Percentiles rank a stretch among this genome's conserved stretches.
phyloP scores from a whole-genome alignment of 2,329 filamentous ascomycete genomes.

The Graphium sp. region DNA sequence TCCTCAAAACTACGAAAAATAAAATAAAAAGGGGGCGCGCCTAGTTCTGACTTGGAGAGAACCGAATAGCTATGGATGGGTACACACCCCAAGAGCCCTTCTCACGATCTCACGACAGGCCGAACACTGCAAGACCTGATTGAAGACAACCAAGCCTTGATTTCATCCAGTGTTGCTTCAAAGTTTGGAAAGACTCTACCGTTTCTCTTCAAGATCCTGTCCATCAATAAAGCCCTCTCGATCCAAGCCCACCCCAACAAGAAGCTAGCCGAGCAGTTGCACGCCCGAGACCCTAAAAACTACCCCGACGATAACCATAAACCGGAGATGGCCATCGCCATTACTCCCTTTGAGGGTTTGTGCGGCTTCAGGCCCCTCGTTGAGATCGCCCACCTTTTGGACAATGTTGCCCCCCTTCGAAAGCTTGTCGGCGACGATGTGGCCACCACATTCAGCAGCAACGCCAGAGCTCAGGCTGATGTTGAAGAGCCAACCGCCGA shows the following conservation, averaged over 20 bases:
- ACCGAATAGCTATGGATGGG: constrained; percentile 99
- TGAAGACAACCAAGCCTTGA: constrained; percentile 67
- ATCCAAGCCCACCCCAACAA: constrained; percentile 97
- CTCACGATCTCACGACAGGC: constrained; percentile 71
- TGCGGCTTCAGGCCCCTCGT: constrained; percentile 83
- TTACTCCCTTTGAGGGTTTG: constrained; percentile 89
- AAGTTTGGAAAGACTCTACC: constrained; percentile 72
- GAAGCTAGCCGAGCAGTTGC: constrained; percentile 72
- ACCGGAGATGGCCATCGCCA: constrained; percentile 96
- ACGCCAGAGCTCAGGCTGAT: constrained; percentile 26
- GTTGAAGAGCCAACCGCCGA: constrained; percentile 26
- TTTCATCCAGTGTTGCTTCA: constrained; percentile 55
- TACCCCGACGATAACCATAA: constrained; percentile 99
- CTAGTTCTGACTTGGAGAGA: too few species aligned
- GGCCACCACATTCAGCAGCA: constrained; percentile 34
- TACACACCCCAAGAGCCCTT: constrained; percentile 89
- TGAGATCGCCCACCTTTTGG: constrained; percentile 76
- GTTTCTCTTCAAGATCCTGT: constrained; percentile 95
- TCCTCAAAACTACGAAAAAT: too few species aligned
- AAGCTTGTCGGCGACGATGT: constrained; percentile 49
- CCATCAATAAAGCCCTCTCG: constrained; percentile 86
- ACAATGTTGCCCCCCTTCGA: constrained; percentile 36
- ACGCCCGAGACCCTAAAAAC: constrained; percentile 75
- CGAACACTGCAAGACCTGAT: constrained; percentile 77
- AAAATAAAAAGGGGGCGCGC: too few species aligned